A percentile compares a stretch with the other conserved stretches of the same genome.
Conservation (phyloP, 139 green algal genomes). For the Penium margaritaceum region DNA sequence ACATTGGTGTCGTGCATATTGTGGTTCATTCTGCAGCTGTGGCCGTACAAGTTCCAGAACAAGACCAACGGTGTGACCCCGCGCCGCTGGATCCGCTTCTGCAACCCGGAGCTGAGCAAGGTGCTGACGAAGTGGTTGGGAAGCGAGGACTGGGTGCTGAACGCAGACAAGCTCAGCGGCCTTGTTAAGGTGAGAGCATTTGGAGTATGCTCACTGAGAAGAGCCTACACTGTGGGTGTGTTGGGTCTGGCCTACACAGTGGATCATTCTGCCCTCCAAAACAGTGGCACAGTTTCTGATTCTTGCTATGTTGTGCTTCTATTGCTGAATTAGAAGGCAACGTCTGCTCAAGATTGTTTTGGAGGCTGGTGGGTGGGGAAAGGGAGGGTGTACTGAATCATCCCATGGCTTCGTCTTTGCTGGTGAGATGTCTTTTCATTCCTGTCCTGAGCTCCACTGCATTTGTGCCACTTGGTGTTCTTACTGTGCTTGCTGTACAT, state of each 20-base stretch:
- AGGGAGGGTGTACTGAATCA: too few relatives aligned
- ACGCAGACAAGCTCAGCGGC: conserved; percentile 47
- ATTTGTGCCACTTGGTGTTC: conserved; percentile 32
- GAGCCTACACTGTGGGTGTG: too few relatives aligned
- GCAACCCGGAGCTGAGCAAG: conserved; percentile 80
- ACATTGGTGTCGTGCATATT: too few relatives aligned
- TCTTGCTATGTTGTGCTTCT: too few relatives aligned
- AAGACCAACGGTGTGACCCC: conserved; percentile 95
- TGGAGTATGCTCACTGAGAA: too few relatives aligned
- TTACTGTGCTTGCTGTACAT: background rate
- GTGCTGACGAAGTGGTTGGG: conserved; percentile 84
- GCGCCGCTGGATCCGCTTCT: conserved; percentile 86
- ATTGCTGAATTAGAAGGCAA: too few relatives aligned
- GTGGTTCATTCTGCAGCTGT: conserved; percentile 42
- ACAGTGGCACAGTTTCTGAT: background rate
- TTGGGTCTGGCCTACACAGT: too few relatives aligned
- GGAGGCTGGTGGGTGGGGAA: too few relatives aligned
- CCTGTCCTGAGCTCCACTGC: too few relatives aligned
- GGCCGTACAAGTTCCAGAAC: conserved; percentile 94
- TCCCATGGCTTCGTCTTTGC: background rate
- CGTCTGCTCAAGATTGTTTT: too few relatives aligned
- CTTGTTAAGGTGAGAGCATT: conserved; percentile 9
- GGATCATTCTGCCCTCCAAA: too few relatives aligned
- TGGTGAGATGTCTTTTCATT: background rate
- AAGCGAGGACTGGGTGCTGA: conserved; percentile 77